Conservation (phyloP, 2,329 filamentous ascomycete species). For the Monosporascus sp. region DNA sequence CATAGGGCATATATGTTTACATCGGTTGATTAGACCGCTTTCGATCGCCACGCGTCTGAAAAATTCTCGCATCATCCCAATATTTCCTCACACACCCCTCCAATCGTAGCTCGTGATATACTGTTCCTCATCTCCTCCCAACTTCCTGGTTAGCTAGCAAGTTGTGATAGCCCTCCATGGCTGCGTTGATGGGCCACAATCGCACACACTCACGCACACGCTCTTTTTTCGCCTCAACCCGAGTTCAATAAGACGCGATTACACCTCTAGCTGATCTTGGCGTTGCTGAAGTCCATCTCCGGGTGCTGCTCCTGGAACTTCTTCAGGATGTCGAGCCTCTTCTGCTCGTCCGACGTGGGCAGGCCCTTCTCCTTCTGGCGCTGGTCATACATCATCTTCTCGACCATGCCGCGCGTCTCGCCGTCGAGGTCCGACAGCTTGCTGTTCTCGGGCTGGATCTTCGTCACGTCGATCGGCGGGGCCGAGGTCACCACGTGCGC, state of each 20-base stretch:
- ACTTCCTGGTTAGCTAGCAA: no score
- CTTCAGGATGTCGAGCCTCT: constrained; percentile 87
- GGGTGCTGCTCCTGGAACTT: constrained; percentile 82
- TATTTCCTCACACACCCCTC: not conserved
- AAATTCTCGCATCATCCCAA: no score
- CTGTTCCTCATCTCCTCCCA: no score
- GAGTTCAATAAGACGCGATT: no score
- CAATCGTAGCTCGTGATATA: constrained; percentile 7
- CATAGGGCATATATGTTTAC: no score
- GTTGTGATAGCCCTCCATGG: no score
- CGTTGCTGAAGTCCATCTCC: constrained; percentile 68
- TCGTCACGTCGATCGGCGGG: constrained; percentile 89
- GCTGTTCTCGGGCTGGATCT: constrained; percentile 89
- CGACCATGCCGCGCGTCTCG: constrained; percentile 92
- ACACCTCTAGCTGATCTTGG: constrained; percentile 51
- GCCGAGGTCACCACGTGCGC: constrained; percentile 80
- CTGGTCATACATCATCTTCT: constrained; percentile 99
- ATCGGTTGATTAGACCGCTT: no score
- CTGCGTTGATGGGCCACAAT: no score
- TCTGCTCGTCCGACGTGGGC: constrained; percentile 89
- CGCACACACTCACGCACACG: no score
- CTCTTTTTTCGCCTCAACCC: not conserved
- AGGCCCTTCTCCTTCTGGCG: constrained; percentile 89
- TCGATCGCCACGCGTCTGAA: no score
- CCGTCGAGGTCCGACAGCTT: constrained; percentile 91